These are phyloP conservation scores for Diospyros kaki DNA, from an alignment of 148 eudicot genomes.

Conservation along the genomic window DNA sequence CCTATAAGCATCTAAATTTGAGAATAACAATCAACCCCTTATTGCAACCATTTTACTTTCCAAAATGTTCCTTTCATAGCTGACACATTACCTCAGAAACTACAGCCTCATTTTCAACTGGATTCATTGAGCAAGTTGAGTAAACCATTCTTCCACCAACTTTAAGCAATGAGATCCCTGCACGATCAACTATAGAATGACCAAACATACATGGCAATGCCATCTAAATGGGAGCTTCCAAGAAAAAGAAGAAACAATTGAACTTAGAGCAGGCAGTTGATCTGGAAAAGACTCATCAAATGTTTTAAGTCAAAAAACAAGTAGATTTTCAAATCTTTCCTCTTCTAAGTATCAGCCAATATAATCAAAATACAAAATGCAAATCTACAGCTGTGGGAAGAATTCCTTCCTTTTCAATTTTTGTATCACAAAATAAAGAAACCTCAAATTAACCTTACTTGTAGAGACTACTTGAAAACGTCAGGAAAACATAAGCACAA, in stretches of 20 bases:
- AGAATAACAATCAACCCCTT: not conserved
- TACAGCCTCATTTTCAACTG: constrained; percentile 98
- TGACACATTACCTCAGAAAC: constrained; percentile 71
- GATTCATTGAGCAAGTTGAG: constrained; percentile 99
- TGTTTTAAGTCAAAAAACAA: not conserved
- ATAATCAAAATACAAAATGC: not conserved
- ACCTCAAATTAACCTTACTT: not conserved
- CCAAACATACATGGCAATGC: not conserved
- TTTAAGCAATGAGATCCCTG: constrained; percentile 83
- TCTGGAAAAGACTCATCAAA: not conserved
- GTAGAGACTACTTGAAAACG: too few species aligned
- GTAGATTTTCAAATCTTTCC: not conserved
- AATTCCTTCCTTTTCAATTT: too few species aligned
- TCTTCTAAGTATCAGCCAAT: not conserved
- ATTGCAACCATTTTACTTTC: not conserved
- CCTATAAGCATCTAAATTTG: not conserved
- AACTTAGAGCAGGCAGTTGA: not conserved
- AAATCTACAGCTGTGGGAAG: not conserved
- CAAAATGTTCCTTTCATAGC: not conserved
- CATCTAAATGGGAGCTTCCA: not conserved
- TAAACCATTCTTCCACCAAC: constrained; percentile 95
- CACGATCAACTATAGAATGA: constrained; percentile 8
- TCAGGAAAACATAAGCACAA: too few species aligned
- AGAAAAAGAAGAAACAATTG: not conserved
- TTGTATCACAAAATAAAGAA: not conserved